Base-by-base conservation (phyloP, 805 yeast species). In the Hermanozyma aechmeae region DNA sequence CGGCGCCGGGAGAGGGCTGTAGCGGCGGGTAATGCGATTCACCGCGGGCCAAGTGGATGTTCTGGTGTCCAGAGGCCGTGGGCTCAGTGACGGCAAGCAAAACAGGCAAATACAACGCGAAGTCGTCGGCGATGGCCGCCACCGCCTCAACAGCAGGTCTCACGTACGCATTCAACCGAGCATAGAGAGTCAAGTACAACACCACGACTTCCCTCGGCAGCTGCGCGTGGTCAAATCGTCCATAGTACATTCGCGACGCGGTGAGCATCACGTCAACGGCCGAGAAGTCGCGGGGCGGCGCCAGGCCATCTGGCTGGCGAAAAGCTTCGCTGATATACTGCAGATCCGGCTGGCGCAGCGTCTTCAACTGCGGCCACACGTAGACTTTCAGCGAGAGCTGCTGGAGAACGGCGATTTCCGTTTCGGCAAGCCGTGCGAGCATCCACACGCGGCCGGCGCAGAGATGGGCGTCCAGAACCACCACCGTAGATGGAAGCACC, bases 371-470 rank as follows among this genome's bases (percentile, higher is more conserved):
- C 13, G 27, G 8, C 16, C 21, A 32, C 13, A 31, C 30, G 9
- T 24, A 14, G 21, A 37, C 41, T 24, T 30, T 25, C 15, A 31
- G 26, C 5, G 36, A 32, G 11, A 27, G 27, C 8, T 28, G 25
- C 13, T 35, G 26, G 9, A 39, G 22, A 5, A 28, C 29, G 17
- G 30, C 30, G 25, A 37, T 23, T 16, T 39, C 39, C 16, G 32
- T 34, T 20, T 39, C 43, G n/a, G 36, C 31, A 13, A 34, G 19
- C 17, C 35, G 21, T 6, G 34, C 28, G 13, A 34, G 29, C 15
- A 27, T 28, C 43, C 43, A 39, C n/a, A 35, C 30, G 12, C 43
- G 41, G n/a, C n/a, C n/a, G n/a, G n/a, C n/a, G n/a, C n/a, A n/a
- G n/a, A n/a, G n/a, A n/a, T n/a, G n/a, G n/a, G n/a, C n/a, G n/a